Evolutionary conservation across 176 grass and related monocot species (phyloP), one percentile per base, ranked within the genome.

Genomic region (Aegilops longissima): DNA sequence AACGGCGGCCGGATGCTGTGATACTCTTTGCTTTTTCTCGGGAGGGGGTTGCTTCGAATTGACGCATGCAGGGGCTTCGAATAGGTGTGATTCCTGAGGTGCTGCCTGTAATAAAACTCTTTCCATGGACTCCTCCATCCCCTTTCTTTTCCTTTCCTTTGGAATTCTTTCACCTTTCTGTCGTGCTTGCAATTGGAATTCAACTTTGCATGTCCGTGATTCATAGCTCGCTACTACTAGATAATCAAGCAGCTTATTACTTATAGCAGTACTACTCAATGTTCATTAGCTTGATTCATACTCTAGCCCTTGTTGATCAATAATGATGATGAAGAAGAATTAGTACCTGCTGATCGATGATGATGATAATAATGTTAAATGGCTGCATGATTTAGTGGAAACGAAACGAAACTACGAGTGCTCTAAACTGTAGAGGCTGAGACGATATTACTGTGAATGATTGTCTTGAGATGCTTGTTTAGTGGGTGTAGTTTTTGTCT

Each of bases 31-130:
- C 54, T 6, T 61, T 80, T 84, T 23, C 80, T 44, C 47, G 54
- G 63, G 62, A 64, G 72, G 82, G 39, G 62, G 42, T 85, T 77
- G 78, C 61, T 76, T 80, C 66, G 67, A 66, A 89, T 81, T 73
- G 84, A 65, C 71, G 61, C n/a, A 56, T 47, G 72, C 84, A 87
- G 49, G 73, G 66, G 76, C 69, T 84, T 76, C 81, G 68, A 91
- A 80, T 91, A 87, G 61, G 62, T 69, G 29, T 52, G 62, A 85
- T 76, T 76, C 25, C 76, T 61, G 61, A 64, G 89, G 89, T 85
- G 77, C 70, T 67, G 64, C 81, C 85, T 85, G 90, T 91, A 91
- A 91, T 91, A 88, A 91, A 70, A 67, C 74, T 65, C 69, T 70
- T 44, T 73, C 59, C 38, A 31, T 85, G 76, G 80, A 84, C 87